Conservation (phyloP, 306 rosid species). For the Prunus davidiana region DNA sequence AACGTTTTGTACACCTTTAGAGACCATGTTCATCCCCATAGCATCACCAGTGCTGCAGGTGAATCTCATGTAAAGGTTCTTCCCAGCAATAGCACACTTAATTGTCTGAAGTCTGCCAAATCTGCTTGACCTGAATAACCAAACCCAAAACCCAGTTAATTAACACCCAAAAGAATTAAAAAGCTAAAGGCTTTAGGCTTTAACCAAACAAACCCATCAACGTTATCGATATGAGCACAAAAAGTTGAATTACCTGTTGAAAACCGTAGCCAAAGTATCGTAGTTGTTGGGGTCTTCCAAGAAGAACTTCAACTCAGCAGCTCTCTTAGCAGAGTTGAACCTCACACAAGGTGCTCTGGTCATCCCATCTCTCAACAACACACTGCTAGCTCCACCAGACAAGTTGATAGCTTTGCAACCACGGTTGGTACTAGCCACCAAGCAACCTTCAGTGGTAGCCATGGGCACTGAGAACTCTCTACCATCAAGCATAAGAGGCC, state of each 20-base stretch:
- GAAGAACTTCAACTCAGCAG: conserved; percentile 69
- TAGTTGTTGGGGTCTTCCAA: conserved; percentile 63
- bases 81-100: conserved; percentile 65
- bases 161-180: background rate
- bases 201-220: background rate
- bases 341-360: conserved; percentile 89
- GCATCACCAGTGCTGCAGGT: conserved; percentile 85
- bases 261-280: conserved; percentile 53
- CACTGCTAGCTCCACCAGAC: conserved; percentile 75
- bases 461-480: conserved; percentile 69
- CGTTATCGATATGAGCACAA: background rate
- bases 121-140: conserved; percentile 66
- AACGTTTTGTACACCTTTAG: conserved; percentile 88
- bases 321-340: conserved; percentile 59
- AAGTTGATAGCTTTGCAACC: conserved; percentile 80
- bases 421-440: conserved; percentile 85
- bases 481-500: conserved; percentile 74
- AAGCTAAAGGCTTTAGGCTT: background rate
- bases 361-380: conserved; percentile 70
- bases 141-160: background rate
- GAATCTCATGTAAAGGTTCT: conserved; percentile 75
- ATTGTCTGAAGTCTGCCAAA: conserved; percentile 63
- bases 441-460: conserved; percentile 92
- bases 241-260: conserved; percentile 52
- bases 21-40: conserved; percentile 99